Percentiles rank a stretch among this genome's conserved stretches.
Conservation (phyloP, 371 early-diverging fungal genomes). For the Amoeboaphelidium occidentale region DNA sequence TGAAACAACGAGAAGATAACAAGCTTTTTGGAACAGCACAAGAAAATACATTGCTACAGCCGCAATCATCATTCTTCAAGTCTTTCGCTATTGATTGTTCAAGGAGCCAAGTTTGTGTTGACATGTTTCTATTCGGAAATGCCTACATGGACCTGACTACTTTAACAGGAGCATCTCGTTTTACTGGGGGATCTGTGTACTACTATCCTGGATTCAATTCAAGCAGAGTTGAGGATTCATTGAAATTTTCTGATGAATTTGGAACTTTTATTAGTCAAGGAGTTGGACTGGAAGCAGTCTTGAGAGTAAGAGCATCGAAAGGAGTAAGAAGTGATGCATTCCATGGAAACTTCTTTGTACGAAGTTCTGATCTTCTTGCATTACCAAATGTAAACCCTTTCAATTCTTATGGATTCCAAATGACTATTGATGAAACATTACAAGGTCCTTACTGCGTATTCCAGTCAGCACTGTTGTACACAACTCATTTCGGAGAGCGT, state of each 20-base stretch:
- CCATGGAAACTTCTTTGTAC: conserved; percentile 89
- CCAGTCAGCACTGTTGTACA: conserved; percentile 90
- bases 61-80: conserved; percentile 75
- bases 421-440: conserved; percentile 60
- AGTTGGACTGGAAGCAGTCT: conserved; percentile 83
- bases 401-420: conserved; percentile 76
- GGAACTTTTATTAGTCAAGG: conserved; percentile 49
- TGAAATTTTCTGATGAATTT: conserved; percentile 72
- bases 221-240: conserved; percentile 50
- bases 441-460: conserved; percentile 57
- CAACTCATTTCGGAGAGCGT: conserved; percentile 45
- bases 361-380: conserved; percentile 76
- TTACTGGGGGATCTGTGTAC: conserved; percentile 82
- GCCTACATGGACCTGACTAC: conserved; percentile 84
- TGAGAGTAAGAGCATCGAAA: conserved; percentile 77
- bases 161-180: conserved; percentile 37
- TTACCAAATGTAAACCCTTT: conserved; percentile 84
- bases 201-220: conserved; percentile 90
- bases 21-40: conserved; percentile 56
- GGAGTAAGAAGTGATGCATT: conserved; percentile 56
- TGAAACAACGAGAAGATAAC: conserved; percentile 61
- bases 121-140: conserved; percentile 68
- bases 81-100: conserved; percentile 76
- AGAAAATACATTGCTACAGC: conserved; percentile 57
- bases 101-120: conserved; percentile 67